Evolutionary conservation across 768 basidiomycete species (phyloP).

Genomic region (Suillus fuscotomentosus): DNA sequence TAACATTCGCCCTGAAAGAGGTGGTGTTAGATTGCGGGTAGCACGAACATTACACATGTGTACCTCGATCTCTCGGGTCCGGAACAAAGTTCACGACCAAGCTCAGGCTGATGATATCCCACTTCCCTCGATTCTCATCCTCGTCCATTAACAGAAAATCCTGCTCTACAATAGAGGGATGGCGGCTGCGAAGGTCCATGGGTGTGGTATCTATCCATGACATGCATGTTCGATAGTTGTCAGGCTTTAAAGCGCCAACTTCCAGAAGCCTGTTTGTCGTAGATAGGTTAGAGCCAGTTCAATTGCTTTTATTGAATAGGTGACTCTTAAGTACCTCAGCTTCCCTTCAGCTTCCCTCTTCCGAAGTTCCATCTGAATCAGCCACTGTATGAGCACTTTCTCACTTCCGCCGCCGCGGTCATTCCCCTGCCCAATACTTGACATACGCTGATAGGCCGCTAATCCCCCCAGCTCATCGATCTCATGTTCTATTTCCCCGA

Average conservation of each 20-base stretch:
- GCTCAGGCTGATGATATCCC: slow-evolving; percentile 84
- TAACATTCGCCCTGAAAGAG: slow-evolving; percentile 66
- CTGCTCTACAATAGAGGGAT: slow-evolving; percentile 80
- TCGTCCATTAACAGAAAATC: slow-evolving; percentile 74
- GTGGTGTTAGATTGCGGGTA: slow-evolving; percentile 3
- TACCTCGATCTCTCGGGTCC: slow-evolving; percentile 72
- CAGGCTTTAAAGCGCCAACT: slow-evolving; percentile 83
- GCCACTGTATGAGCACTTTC: slow-evolving; percentile 73
- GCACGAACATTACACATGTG: neutral
- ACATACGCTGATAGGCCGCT: slow-evolving; percentile 80
- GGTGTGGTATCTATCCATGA: slow-evolving; percentile 74
- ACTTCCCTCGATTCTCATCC: slow-evolving; percentile 48
- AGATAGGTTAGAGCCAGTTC: neutral
- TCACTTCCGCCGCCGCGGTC: slow-evolving; percentile 91
- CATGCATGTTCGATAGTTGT: slow-evolving; percentile 68
- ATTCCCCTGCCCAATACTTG: slow-evolving; percentile 71
- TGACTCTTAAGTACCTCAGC: slow-evolving; percentile 29
- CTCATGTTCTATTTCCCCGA: slow-evolving; percentile 56
- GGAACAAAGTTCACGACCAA: slow-evolving; percentile 91
- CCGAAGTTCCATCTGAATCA: slow-evolving; percentile 50
- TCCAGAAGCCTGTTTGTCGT: slow-evolving; percentile 65
- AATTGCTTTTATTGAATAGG: slow-evolving; percentile 7
- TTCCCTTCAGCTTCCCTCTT: slow-evolving; percentile 22
- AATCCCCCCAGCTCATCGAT: slow-evolving; percentile 76
- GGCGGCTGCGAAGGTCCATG: slow-evolving; percentile 83